Evolutionary conservation across 495 filamentous ascomycete species (phyloP).

Genomic region (Penicillium nucicola): DNA sequence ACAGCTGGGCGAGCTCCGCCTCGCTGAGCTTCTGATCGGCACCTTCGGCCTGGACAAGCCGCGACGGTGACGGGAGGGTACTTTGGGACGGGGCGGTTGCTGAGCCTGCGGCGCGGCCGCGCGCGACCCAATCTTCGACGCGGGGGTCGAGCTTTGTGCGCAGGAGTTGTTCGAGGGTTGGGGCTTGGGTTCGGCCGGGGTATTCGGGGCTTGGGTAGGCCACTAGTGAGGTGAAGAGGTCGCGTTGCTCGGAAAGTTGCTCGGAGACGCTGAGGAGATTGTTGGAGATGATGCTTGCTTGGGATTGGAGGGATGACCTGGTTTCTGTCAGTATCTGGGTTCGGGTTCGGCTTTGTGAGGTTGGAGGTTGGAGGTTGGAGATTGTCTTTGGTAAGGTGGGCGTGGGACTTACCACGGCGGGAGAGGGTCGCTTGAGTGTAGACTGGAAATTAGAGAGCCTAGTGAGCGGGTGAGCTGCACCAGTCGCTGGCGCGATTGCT

Average conservation of each 20-base stretch:
- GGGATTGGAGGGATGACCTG: constrained; percentile 68
- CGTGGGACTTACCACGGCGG: constrained; percentile 52
- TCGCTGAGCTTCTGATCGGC: constrained; percentile 31
- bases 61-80: neutral
- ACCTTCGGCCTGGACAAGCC: neutral
- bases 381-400: neutral
- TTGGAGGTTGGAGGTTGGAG: constrained; percentile 3
- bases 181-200: constrained; percentile 66
- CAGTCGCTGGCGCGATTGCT: constrained; percentile 70
- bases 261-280: constrained; percentile 59
- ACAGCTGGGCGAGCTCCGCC: constrained; percentile 38
- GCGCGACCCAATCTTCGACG: constrained; percentile 68
- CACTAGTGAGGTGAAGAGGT: constrained; percentile 58
- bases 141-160: constrained; percentile 79
- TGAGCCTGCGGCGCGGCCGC: constrained; percentile 46
- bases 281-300: constrained; percentile 60
- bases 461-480: constrained; percentile 66
- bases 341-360: too few relatives aligned
- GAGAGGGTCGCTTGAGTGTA: constrained; percentile 54
- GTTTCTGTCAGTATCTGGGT: neutral
- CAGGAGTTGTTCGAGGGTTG: constrained; percentile 59
- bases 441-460: constrained; percentile 52
- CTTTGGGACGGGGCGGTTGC: constrained; percentile 13
- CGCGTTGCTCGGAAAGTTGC: constrained; percentile 54
- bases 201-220: constrained; percentile 75